phyloP scores from a whole-genome alignment of 768 basidiomycete genomes.

The Russula vinacea region DNA sequence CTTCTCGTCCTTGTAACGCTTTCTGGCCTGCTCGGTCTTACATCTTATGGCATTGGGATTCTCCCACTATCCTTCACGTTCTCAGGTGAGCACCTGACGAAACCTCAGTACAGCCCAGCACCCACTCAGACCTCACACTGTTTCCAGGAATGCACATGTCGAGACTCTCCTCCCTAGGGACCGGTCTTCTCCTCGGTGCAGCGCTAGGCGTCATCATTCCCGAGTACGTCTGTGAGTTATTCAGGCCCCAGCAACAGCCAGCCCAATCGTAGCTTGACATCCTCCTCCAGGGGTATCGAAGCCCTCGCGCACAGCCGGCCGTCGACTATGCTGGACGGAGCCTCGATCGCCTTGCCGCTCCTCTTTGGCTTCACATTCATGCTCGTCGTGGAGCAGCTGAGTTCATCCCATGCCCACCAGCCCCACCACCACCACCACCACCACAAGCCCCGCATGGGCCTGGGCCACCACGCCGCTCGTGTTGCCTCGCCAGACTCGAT shows the following conservation, averaged over 20 bases:
- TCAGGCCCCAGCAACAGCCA: not conserved
- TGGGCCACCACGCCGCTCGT: too few relatives aligned
- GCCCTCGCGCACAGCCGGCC: conserved; percentile 41
- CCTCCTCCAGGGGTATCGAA: conserved; percentile 65
- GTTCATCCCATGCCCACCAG: conserved; percentile 53
- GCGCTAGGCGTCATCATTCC: conserved; percentile 91
- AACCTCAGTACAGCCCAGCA: not conserved
- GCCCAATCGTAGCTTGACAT: conserved; percentile 1
- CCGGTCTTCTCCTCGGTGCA: conserved; percentile 84
- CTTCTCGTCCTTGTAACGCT: conserved; percentile 50
- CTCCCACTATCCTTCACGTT: conserved; percentile 72
- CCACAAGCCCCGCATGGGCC: too few relatives aligned
- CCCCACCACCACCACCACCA: conserved; percentile 37
- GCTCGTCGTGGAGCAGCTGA: conserved; percentile 65
- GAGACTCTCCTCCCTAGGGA: conserved; percentile 58
- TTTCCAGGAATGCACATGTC: conserved; percentile 42
- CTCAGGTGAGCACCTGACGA: conserved; percentile 50
- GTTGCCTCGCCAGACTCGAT: conserved; percentile 39
- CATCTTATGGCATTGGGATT: conserved; percentile 68
- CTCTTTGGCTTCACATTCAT: conserved; percentile 60
- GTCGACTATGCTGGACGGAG: conserved; percentile 41
- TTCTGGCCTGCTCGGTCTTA: conserved; percentile 57
- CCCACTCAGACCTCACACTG: conserved; percentile 13
- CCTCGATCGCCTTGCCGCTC: conserved; percentile 61
- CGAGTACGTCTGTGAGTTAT: conserved; percentile 57